These are phyloP conservation scores for Russula ochroleuca DNA, from an alignment of 768 basidiomycete genomes.

Conservation along the genomic window DNA sequence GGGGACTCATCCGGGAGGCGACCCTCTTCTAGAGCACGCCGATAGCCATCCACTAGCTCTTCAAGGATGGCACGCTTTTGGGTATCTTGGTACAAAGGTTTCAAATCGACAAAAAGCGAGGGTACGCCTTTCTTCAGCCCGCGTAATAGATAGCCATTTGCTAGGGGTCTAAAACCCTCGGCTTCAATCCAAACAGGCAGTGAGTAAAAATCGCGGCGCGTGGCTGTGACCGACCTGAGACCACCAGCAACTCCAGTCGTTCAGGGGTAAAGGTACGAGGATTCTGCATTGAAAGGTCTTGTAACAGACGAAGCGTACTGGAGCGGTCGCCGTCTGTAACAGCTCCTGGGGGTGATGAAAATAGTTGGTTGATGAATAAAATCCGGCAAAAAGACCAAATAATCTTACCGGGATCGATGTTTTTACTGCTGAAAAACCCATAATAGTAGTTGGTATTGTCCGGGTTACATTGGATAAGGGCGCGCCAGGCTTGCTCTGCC, in stretches of 20 bases:
- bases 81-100: constrained; percentile 66
- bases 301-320: constrained; percentile 54
- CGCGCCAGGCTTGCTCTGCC: constrained; percentile 77
- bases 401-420: constrained; percentile 55
- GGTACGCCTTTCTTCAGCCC: constrained; percentile 84
- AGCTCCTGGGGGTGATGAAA: constrained; percentile 32
- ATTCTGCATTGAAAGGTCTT: constrained; percentile 54
- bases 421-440: constrained; percentile 63
- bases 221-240: constrained; percentile 40
- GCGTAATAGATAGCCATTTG: constrained; percentile 59
- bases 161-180: constrained; percentile 62
- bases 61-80: constrained; percentile 67
- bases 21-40: constrained; percentile 37
- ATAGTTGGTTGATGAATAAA: background rate
- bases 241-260: constrained; percentile 67
- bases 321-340: constrained; percentile 47
- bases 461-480: constrained; percentile 78
- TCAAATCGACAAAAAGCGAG: constrained; percentile 89
- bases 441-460: constrained; percentile 79
- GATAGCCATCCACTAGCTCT: constrained; percentile 55
- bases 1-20: constrained; percentile 11
- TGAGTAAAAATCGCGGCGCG: background rate
- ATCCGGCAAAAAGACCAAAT: constrained; percentile 25
- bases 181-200: constrained; percentile 37
- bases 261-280: constrained; percentile 68